Conservation (phyloP, 2,329 filamentous ascomycete genomes). For the Nigrograna mackinnonii region DNA sequence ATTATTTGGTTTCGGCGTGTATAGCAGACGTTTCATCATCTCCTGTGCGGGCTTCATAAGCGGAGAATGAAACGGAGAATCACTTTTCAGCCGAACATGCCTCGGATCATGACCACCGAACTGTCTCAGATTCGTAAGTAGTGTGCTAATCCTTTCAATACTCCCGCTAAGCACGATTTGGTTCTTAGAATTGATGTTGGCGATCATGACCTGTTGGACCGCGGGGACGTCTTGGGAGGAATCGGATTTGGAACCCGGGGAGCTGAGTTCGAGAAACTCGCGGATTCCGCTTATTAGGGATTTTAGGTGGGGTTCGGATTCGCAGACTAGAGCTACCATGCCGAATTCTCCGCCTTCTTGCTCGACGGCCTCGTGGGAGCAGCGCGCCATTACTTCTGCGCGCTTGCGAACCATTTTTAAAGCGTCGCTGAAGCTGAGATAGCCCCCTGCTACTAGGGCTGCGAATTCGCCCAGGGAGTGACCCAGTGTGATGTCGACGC, state of each 20-base stretch:
- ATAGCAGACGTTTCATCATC: conserved; percentile 71
- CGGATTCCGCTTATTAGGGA: conserved; percentile 73
- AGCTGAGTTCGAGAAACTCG: conserved; percentile 74
- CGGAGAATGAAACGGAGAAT: conserved; percentile 88
- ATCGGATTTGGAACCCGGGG: conserved; percentile 69
- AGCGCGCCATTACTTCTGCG: conserved; percentile 81
- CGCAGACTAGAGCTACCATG: conserved; percentile 92
- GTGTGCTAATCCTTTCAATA: conserved; percentile 77
- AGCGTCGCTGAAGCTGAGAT: conserved; percentile 77
- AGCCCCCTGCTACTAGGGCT: conserved; percentile 82
- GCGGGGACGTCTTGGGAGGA: conserved; percentile 70
- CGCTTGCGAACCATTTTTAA: conserved; percentile 75
- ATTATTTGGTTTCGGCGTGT: conserved; percentile 58
- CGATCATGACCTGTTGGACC: conserved; percentile 85
- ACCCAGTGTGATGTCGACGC: conserved; percentile 81
- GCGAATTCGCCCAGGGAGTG: conserved; percentile 95
- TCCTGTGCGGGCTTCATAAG: conserved; percentile 85
- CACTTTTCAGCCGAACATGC: conserved; percentile 82
- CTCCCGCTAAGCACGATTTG: conserved; percentile 93
- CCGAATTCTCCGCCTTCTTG: conserved; percentile 81
- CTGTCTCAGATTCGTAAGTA: conserved; percentile 82
- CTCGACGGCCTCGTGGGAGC: conserved; percentile 67
- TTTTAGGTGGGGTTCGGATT: conserved; percentile 71
- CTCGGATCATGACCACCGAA: conserved; percentile 91
- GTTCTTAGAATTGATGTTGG: conserved; percentile 94